These are phyloP conservation scores for Fonsecaea monophora DNA, from an alignment of 2,329 filamentous ascomycete species.

Conservation along the genomic window DNA sequence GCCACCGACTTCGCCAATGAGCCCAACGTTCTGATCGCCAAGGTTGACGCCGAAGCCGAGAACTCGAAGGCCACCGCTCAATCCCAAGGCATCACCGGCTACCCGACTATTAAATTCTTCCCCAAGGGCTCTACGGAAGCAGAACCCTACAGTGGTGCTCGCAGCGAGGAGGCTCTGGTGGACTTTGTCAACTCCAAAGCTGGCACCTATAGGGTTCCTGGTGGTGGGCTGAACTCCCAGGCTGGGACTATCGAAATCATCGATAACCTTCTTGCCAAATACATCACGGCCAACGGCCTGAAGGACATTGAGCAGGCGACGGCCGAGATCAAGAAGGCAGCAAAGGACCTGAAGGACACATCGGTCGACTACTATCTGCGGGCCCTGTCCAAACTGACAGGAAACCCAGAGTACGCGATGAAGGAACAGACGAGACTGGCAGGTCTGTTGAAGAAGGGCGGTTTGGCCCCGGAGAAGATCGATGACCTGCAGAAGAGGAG, in stretches of 20 bases:
- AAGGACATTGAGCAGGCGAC: conserved; percentile 64
- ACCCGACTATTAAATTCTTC: conserved; percentile 99
- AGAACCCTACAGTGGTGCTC: conserved; percentile 75
- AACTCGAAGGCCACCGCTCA: conserved; percentile 79
- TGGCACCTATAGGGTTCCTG: conserved; percentile 81
- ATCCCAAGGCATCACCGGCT: conserved; percentile 79
- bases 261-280: conserved; percentile 76
- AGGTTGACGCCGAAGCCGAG: conserved; percentile 90
- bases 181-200: conserved; percentile 86
- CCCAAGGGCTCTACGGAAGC: conserved; percentile 78
- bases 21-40: conserved; percentile 81
- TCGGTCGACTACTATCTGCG: conserved; percentile 94
- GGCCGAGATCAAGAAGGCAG: conserved; percentile 74
- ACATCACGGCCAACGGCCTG: conserved; percentile 63
- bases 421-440: conserved; percentile 87
- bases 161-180: conserved; percentile 77
- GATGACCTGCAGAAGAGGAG: conserved; percentile 86
- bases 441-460: conserved; percentile 83
- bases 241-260: conserved; percentile 84
- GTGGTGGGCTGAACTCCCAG: conserved; percentile 76
- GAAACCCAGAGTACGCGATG: conserved; percentile 77
- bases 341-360: conserved; percentile 72
- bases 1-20: conserved; percentile 82
- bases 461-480: conserved; percentile 81
- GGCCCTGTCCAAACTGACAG: conserved; percentile 82